A percentile compares a stretch with the other conserved stretches of the same genome.
Evolutionary conservation across 805 yeast genomes (phyloP).

Genomic region (Yarrowia bubula): DNA sequence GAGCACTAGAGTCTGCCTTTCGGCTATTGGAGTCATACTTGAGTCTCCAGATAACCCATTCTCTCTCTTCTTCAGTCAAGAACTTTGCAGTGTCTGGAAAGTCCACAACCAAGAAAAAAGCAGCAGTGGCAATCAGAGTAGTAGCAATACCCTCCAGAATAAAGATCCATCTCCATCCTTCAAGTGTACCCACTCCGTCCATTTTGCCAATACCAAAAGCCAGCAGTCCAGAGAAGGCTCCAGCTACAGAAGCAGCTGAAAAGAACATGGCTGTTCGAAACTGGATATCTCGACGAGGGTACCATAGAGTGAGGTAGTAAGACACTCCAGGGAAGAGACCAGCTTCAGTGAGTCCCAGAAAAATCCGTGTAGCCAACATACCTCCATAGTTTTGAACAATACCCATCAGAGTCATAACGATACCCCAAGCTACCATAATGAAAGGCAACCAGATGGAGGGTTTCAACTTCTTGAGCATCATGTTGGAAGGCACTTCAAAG

Average conservation of each 20-base stretch:
- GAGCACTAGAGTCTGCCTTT: neutral
- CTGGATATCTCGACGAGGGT: conserved; percentile 36
- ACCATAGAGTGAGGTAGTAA: conserved; percentile 38
- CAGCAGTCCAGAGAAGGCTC: conserved; percentile 57
- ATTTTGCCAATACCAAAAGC: conserved; percentile 52
- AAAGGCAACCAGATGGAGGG: conserved; percentile 47
- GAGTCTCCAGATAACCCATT: conserved; percentile 33
- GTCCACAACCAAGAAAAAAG: conserved; percentile 56
- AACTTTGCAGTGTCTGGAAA: conserved; percentile 69
- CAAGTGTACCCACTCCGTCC: conserved; percentile 36
- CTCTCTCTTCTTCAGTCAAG: conserved; percentile 50
- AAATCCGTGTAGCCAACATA: conserved; percentile 39
- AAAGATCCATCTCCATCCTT: conserved; percentile 50
- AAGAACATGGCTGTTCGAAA: conserved; percentile 38
- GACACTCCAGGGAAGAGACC: conserved; percentile 40
- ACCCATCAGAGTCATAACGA: conserved; percentile 49
- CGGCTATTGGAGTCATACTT: conserved; percentile 11
- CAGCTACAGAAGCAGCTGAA: conserved; percentile 37
- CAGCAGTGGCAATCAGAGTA: conserved; percentile 42
- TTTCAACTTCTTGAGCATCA: conserved; percentile 48
- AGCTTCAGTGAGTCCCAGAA: conserved; percentile 32
- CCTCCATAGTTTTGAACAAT: conserved; percentile 47
- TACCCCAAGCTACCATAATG: conserved; percentile 54
- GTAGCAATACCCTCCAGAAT: conserved; percentile 48
- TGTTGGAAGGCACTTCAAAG: conserved; percentile 45